These are phyloP conservation scores for Isatis tinctoria DNA, from an alignment of 345 rosid genomes.

Conservation along the genomic window DNA sequence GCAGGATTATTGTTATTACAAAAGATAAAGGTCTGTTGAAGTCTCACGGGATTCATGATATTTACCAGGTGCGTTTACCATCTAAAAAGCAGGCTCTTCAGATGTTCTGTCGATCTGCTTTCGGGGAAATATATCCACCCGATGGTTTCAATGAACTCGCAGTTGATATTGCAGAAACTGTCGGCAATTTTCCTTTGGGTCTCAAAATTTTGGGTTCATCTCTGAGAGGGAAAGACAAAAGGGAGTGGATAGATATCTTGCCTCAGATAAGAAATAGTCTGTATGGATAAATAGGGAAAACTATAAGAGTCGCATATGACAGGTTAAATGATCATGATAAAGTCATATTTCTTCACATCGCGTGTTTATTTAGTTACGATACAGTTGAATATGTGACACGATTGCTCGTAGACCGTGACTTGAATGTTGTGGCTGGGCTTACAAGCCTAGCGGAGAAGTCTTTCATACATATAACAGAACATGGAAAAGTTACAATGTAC, in stretches of 20 bases:
- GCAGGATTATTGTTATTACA: background rate
- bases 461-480: background rate
- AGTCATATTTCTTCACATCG: conserved; percentile 26
- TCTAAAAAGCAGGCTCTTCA: background rate
- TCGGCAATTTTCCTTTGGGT: conserved; percentile 25
- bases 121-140: background rate
- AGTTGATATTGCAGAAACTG: background rate
- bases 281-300: background rate
- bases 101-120: conserved; percentile 7
- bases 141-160: background rate
- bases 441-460: conserved; percentile 4
- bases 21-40: background rate
- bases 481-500: conserved; percentile 4
- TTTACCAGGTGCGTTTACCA: background rate
- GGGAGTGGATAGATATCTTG: conserved; percentile 12
- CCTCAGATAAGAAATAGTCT: background rate
- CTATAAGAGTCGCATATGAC: conserved; percentile 20
- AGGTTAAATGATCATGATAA: background rate
- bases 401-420: background rate
- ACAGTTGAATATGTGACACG: background rate
- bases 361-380: conserved; percentile 14
- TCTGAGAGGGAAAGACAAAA: background rate
- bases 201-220: conserved; percentile 24
- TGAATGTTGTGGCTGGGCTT: background rate
- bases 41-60: background rate